These are phyloP conservation scores for Yarrowia keelungensis DNA, from an alignment of 805 yeast genomes.

Conservation along the genomic window DNA sequence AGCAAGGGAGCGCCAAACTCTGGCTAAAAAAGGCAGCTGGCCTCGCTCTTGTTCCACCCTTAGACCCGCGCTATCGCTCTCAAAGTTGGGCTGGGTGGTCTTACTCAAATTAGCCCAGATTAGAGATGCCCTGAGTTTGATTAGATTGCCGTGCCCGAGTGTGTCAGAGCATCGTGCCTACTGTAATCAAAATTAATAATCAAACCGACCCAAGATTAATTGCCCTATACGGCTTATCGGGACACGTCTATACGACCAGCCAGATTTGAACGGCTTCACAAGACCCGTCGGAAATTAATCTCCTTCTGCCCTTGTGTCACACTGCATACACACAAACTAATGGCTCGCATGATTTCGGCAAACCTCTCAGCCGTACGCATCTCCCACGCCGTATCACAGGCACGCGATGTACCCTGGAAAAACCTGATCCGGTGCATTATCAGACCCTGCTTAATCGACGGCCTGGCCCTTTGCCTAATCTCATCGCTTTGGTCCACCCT, in stretches of 20 bases:
- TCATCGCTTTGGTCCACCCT: background rate
- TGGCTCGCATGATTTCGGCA: constrained; percentile 6
- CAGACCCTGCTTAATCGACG: background rate
- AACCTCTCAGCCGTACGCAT: constrained; percentile 9
- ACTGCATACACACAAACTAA: background rate
- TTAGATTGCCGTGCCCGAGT: background rate
- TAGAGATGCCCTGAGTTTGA: constrained; percentile 26
- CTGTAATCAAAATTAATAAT: too few species aligned
- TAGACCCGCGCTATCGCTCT: constrained; percentile 12
- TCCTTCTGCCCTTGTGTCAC: background rate
- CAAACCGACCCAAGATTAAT: background rate
- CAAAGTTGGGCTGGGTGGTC: constrained; percentile 17
- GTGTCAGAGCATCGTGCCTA: too few species aligned
- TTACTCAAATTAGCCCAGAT: constrained; percentile 12
- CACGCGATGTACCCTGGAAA: too few species aligned
- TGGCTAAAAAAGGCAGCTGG: background rate
- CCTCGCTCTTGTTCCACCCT: background rate
- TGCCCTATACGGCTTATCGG: too few species aligned
- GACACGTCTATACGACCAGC: too few species aligned
- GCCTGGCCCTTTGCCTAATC: background rate
- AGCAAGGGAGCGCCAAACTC: background rate
- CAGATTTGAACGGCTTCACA: too few species aligned
- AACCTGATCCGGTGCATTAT: background rate
- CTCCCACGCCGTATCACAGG: constrained; percentile 1
- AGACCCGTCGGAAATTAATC: background rate